Base-by-base conservation (phyloP, 169 alveolate genomes). In the Plasmodium billcollinsi region DNA sequence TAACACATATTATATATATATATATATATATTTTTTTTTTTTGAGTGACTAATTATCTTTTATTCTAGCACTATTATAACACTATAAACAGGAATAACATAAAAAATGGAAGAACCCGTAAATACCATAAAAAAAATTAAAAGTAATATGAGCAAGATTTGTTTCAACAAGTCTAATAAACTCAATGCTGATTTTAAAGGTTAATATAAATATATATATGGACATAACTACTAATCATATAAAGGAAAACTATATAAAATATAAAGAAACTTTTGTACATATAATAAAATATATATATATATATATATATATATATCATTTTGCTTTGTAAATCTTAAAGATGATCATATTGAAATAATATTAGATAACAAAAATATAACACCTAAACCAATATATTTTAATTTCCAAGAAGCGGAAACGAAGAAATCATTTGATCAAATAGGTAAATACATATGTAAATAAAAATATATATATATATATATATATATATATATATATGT, bases 361-460 rank as follows among this genome's bases (percentile, higher is more conserved):
- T 63, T 80, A 20, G 90, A 80, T 62, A 80, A 80, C 73, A 80
- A 80, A 49, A 80, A 80, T 39, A 80, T 80, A 80, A 80, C 90
- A 15, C 90, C 90, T 14, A 80, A 80, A 54, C 90, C 90, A 12
- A 80, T 80, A 80, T 80, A 80, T 72, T 80, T 80, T 47, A 80
- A 69, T 45, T 80, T 80, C 69, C 80, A 69, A 69, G 90, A 80
- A 56, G 21, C 83, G 14, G 90, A 80, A 70, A 56, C 90, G 50
- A 80, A 80, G 73, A 80, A 80, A 56, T 69, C 90, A 14, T 80
- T 80, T 26, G 90, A 80, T 62, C 80, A 70, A 80, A 80, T 80
- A 39, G 76, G 95, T 85, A 78, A 70, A 52, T 63, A 33, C 69
- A 29, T 66, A 61, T 18, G 21, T 83, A 29, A 29, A 29, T 29